Evolutionary conservation across 2,329 filamentous ascomycete species (phyloP).

Genomic region (Westerdykella aurantiaca): DNA sequence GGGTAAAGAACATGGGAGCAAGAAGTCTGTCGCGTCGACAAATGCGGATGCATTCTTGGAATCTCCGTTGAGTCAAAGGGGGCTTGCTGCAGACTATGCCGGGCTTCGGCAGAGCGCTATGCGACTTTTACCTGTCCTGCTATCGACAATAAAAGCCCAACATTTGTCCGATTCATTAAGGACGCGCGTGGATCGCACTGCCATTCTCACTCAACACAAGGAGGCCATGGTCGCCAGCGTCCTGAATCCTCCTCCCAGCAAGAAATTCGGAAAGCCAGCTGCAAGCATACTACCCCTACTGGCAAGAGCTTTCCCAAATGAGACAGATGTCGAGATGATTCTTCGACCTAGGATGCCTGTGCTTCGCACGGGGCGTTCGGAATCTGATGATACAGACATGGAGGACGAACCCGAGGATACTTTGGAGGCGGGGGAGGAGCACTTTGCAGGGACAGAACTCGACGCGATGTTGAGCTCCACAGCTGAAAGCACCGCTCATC

Average conservation of each 20-base stretch:
- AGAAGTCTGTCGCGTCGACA: constrained; percentile 35
- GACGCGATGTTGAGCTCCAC: constrained; percentile 19
- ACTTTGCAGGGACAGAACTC: constrained; percentile 35
- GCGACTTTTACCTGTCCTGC: constrained; percentile 55
- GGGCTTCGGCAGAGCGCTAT: constrained; percentile 54
- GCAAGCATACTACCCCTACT: constrained; percentile 78
- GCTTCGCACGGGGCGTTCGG: constrained; percentile 25
- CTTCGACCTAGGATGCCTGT: constrained; percentile 48
- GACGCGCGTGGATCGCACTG: constrained; percentile 71
- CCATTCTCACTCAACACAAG: constrained; percentile 64
- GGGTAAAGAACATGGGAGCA: constrained; percentile 38
- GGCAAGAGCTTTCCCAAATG: constrained; percentile 57
- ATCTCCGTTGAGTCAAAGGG: constrained; percentile 28
- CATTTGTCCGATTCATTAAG: constrained; percentile 66
- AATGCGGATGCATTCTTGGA: constrained; percentile 71
- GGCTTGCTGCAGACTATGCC: constrained; percentile 32
- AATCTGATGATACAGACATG: constrained; percentile 16
- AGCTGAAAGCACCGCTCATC: constrained; percentile 1
- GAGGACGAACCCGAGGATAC: constrained; percentile 18
- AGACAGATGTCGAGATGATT: constrained; percentile 66
- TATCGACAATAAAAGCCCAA: constrained; percentile 60
- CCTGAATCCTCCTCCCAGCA: constrained; percentile 65
- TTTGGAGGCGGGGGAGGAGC: constrained; percentile 39
- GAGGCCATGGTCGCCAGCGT: constrained; percentile 75
- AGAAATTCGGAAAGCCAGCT: constrained; percentile 54